Base-by-base conservation (phyloP, 2,329 filamentous ascomycete species). In the Cryphonectria carpinicola region DNA sequence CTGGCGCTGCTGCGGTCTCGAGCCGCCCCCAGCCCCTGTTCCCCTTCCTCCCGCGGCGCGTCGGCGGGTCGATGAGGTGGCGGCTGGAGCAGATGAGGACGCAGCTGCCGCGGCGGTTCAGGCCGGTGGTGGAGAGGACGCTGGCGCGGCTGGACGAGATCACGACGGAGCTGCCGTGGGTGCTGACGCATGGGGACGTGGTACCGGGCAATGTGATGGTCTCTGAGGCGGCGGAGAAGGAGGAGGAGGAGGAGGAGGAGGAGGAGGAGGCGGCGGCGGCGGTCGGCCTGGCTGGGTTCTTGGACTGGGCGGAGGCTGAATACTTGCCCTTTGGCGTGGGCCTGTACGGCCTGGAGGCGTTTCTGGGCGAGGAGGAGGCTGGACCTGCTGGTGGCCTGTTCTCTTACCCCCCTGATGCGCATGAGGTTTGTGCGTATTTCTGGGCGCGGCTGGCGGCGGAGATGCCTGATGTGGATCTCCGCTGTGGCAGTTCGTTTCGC, bases 271-370 rank as follows among this genome's bases (percentile, higher is more conserved):
- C n/a, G n/a, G n/a, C n/a, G n/a, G 13, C 39, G 32, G 22, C 4
- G 32, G 32, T 19, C 2, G 14, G 58, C 17, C 75, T 91, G 10
- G 81, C 76, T 0, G 90, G 89, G 1, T 71, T 91, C 0, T 81
- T 92, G 0, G 90, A 92, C 75, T 92, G 89, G 89, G 87, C 87
- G 0, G 89, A 92, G 75, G 88, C 85, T 0, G 89, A 91, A 75
- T 84, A 81, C 71, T 76, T 90, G 11, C 89, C 89, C 0, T 89
- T 90, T 74, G 89, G 89, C 0, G 81, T 86, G 3, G 86, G 85
- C 37, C 77, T 90, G 60, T 91, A 90, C 74, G 89, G 88, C 0
- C 77, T 91, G 0, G 89, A 91, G 75, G 84, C 89, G 76, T 75
- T 91, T 0, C 79, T 92, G 0, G 88, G 89, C 0, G 80, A 81